Evolutionary conservation across 768 basidiomycete genomes (phyloP).

Genomic region (Psilocybe sp.): DNA sequence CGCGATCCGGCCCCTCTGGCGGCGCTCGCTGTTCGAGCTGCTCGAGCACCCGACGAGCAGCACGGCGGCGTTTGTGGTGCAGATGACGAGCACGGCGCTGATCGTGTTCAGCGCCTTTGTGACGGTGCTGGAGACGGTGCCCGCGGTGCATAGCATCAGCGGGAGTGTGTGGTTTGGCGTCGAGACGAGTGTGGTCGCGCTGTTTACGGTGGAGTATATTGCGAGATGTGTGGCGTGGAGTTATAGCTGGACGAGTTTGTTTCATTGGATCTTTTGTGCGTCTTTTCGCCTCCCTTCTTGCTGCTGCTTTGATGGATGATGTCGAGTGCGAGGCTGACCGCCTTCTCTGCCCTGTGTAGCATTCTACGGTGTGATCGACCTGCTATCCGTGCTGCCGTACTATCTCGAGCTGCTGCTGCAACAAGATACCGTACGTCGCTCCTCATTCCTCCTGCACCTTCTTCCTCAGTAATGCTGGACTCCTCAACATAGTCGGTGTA

Average conservation of each 20-base stretch:
- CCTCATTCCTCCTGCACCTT: neutral
- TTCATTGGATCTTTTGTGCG: constrained; percentile 69
- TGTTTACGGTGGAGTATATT: constrained; percentile 86
- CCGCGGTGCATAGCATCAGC: constrained; percentile 67
- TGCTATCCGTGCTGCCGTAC: constrained; percentile 84
- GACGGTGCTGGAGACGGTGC: constrained; percentile 79
- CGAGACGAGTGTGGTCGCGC: constrained; percentile 78
- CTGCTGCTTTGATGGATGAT: no score
- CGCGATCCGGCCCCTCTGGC: constrained; percentile 51
- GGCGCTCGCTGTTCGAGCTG: constrained; percentile 62
- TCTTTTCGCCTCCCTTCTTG: no score
- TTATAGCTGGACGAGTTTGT: constrained; percentile 54
- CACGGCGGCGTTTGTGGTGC: constrained; percentile 70
- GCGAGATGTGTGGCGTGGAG: constrained; percentile 77
- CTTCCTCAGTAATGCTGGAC: no score
- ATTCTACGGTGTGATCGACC: constrained; percentile 84
- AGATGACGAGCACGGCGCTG: constrained; percentile 65
- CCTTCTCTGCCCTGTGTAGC: constrained; percentile 39
- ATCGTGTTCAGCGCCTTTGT: constrained; percentile 75
- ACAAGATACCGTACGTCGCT: constrained; percentile 70
- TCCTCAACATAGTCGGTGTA: constrained; percentile 64
- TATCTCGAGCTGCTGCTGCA: constrained; percentile 82
- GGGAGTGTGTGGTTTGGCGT: constrained; percentile 81
- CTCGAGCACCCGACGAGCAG: constrained; percentile 83
- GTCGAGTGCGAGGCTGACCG: neutral